A percentile compares a stretch with the other conserved stretches of the same genome.
Conservation (phyloP, 1,139 yeast genomes). For the Candida sanyaensis region DNA sequence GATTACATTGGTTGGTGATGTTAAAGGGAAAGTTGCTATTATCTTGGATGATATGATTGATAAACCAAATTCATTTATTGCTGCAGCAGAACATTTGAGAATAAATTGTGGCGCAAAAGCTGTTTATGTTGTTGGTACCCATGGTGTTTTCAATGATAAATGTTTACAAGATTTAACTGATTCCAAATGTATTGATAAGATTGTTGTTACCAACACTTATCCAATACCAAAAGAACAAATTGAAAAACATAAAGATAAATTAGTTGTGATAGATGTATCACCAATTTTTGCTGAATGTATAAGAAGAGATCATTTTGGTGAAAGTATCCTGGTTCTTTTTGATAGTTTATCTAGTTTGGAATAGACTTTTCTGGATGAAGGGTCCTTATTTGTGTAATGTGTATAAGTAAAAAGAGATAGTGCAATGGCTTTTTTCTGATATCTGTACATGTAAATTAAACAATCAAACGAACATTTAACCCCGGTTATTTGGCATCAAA, state of each 20-base stretch:
- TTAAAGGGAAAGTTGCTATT: constrained; percentile 85
- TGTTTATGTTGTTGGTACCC: constrained; percentile 92
- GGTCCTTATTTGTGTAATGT: too few relatives aligned
- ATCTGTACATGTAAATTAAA: too few relatives aligned
- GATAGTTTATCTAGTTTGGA: constrained; percentile 77
- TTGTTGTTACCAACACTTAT: constrained; percentile 94
- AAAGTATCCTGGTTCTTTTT: constrained; percentile 87
- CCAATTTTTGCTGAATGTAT: constrained; percentile 97
- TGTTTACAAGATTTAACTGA: constrained; percentile 79
- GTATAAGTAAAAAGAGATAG: too few relatives aligned
- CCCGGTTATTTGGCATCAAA: too few relatives aligned
- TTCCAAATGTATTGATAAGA: constrained; percentile 79
- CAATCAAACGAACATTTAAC: too few relatives aligned
- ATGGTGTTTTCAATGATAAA: constrained; percentile 87
- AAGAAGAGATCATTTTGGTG: constrained; percentile 98
- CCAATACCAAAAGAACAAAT: constrained; percentile 73
- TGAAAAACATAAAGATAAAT: constrained; percentile 54
- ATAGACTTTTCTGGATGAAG: constrained; percentile 16
- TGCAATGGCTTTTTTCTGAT: too few relatives aligned
- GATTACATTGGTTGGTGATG: constrained; percentile 96
- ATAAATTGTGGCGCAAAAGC: constrained; percentile 93
- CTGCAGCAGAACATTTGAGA: constrained; percentile 97
- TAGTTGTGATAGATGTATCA: constrained; percentile 89
- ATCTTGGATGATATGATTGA: constrained; percentile 97
- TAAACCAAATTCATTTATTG: constrained; percentile 88